These are phyloP conservation scores for Ogataea trehaloabstinens DNA, from an alignment of 805 yeast species.

Conservation along the genomic window DNA sequence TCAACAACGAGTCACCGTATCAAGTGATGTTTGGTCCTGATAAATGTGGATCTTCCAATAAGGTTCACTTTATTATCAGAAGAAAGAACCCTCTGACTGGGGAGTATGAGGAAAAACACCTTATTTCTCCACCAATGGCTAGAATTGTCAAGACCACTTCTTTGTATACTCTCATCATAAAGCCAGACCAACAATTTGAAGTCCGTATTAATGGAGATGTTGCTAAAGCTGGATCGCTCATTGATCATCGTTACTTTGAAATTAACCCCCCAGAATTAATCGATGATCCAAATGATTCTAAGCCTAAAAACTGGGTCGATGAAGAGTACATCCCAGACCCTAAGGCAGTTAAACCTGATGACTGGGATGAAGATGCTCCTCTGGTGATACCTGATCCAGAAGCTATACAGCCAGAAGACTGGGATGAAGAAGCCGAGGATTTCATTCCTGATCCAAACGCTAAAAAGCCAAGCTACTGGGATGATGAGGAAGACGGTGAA, in stretches of 20 bases:
- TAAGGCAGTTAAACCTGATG: constrained; percentile 65
- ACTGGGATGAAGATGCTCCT: constrained; percentile 79
- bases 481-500: constrained; percentile 85
- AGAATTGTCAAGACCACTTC: constrained; percentile 54
- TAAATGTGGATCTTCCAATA: constrained; percentile 77
- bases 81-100: constrained; percentile 55
- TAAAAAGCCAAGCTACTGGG: constrained; percentile 74
- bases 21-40: constrained; percentile 96
- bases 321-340: constrained; percentile 67
- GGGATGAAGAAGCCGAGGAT: constrained; percentile 67
- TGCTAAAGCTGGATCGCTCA: constrained; percentile 65
- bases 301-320: constrained; percentile 87
- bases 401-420: constrained; percentile 67
- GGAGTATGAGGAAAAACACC: constrained; percentile 65
- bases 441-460: constrained; percentile 69
- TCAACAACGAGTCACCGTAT: constrained; percentile 67
- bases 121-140: constrained; percentile 66
- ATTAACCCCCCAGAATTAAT: constrained; percentile 67
- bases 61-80: constrained; percentile 72
- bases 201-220: constrained; percentile 79
- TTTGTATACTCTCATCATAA: constrained; percentile 74
- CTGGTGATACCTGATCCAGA: constrained; percentile 62
- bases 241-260: constrained; percentile 52
- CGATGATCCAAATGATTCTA: constrained; percentile 51
- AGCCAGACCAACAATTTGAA: constrained; percentile 66